A percentile compares a stretch with the other conserved stretches of the same genome.
phyloP scores from a whole-genome alignment of 2,329 filamentous ascomycete genomes.

The Exophiala spinifera region DNA sequence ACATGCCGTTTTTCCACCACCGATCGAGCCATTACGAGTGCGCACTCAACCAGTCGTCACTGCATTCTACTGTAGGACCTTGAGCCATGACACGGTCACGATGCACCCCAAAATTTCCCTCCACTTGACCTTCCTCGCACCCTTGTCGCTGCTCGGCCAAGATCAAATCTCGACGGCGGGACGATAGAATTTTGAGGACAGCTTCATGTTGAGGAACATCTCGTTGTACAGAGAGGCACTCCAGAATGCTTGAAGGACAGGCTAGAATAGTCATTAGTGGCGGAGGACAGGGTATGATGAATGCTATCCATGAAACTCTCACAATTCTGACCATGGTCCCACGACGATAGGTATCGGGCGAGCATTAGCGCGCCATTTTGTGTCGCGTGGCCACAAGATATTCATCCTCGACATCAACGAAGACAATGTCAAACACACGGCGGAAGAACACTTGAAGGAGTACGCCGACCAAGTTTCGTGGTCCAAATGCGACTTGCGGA shows the following conservation, averaged over 20 bases:
- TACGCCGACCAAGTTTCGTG: conserved; percentile 35
- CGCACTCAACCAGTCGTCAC: not conserved
- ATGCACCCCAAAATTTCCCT: not conserved
- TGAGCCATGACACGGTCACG: not conserved
- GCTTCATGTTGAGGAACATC: no score
- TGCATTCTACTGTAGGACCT: not conserved
- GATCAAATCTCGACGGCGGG: no score
- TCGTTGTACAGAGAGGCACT: no score
- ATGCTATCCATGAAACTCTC: not conserved
- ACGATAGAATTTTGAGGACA: no score
- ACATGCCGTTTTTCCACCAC: not conserved
- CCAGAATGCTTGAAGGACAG: not conserved
- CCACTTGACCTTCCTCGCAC: not conserved
- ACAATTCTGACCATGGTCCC: not conserved
- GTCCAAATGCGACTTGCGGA: conserved; percentile 43
- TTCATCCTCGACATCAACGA: conserved; percentile 46
- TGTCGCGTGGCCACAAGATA: conserved; percentile 43
- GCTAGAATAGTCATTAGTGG: not conserved
- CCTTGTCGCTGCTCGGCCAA: not conserved
- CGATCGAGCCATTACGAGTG: not conserved
- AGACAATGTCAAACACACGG: conserved; percentile 40
- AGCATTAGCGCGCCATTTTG: conserved; percentile 44
- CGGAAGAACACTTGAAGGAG: conserved; percentile 32
- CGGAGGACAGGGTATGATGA: not conserved
- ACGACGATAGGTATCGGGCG: conserved; percentile 42